Evolutionary conservation across 1,139 yeast genomes (phyloP).

Genomic region (Zygoascus sp.): DNA sequence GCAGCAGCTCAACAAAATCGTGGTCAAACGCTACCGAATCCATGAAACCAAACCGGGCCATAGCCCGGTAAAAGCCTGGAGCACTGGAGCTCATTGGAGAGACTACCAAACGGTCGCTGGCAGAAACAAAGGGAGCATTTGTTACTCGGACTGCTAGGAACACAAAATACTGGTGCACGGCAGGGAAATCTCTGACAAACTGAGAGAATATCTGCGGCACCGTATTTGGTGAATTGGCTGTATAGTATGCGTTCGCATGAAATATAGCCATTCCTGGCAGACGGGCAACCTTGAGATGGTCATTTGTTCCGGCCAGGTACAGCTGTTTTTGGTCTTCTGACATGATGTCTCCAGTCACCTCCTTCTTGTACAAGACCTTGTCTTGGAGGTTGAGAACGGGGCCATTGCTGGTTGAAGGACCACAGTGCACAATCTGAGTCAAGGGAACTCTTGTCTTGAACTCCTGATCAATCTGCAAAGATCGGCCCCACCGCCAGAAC

Average conservation of each 20-base stretch:
- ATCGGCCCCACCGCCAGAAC: slow-evolving; percentile 45
- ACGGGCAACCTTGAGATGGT: slow-evolving; percentile 10
- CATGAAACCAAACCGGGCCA: slow-evolving; percentile 19
- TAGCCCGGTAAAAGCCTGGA: slow-evolving; percentile 45
- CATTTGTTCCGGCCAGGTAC: slow-evolving; percentile 8
- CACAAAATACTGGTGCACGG: slow-evolving; percentile 43
- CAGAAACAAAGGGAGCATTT: slow-evolving; percentile 41
- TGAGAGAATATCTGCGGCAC: slow-evolving; percentile 20
- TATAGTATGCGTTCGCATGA: slow-evolving; percentile 10
- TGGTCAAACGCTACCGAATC: slow-evolving; percentile 6
- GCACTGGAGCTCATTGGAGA: slow-evolving; percentile 35
- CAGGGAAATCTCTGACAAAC: slow-evolving; percentile 37
- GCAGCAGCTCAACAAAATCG: slow-evolving; percentile 1
- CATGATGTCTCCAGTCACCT: slow-evolving; percentile 14
- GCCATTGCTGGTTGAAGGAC: slow-evolving; percentile 18
- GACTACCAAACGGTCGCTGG: slow-evolving; percentile 40
- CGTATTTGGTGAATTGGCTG: slow-evolving; percentile 13
- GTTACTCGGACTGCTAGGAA: slow-evolving; percentile 43
- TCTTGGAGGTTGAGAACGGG: slow-evolving; percentile 7
- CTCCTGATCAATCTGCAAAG: slow-evolving; percentile 35
- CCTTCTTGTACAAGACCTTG: slow-evolving; percentile 16
- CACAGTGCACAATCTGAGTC: slow-evolving; percentile 1
- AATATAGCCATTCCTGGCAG: slow-evolving; percentile 10
- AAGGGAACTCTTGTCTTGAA: slow-evolving; percentile 18
- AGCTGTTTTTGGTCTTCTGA: slow-evolving; percentile 2